Conservation (phyloP, 768 basidiomycete genomes). For the Xerocomellus chrysenteron region DNA sequence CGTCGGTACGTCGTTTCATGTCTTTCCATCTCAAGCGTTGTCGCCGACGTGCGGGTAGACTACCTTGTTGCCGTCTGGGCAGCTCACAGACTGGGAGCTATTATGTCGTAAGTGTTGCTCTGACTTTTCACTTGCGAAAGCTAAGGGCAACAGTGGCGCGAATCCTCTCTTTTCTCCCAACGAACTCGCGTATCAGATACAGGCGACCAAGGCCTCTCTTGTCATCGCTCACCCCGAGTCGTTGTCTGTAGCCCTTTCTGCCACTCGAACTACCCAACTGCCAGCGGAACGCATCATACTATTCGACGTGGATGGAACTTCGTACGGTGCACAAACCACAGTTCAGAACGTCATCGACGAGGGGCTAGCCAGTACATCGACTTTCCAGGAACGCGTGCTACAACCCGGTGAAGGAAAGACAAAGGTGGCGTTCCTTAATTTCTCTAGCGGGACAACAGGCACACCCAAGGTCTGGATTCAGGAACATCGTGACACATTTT, state of each 20-base stretch:
- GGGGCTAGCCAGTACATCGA: slow-evolving; percentile 40
- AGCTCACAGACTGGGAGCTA: slow-evolving; percentile 52
- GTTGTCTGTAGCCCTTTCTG: slow-evolving; percentile 43
- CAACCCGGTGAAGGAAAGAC: slow-evolving; percentile 60
- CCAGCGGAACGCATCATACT: slow-evolving; percentile 45
- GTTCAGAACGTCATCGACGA: slow-evolving; percentile 48
- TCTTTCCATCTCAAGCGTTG: background rate
- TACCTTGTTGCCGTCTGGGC: slow-evolving; percentile 58
- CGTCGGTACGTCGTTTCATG: slow-evolving; percentile 42
- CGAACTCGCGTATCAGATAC: slow-evolving; percentile 59
- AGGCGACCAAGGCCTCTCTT: slow-evolving; percentile 45
- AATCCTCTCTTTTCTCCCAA: slow-evolving; percentile 60
- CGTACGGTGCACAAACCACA: slow-evolving; percentile 26
- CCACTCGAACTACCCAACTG: slow-evolving; percentile 42
- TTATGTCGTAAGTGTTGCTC: slow-evolving; percentile 49
- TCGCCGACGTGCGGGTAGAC: slow-evolving; percentile 34
- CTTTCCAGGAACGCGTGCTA: slow-evolving; percentile 52
- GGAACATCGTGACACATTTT: background rate
- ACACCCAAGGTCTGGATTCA: slow-evolving; percentile 56
- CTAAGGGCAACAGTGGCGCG: slow-evolving; percentile 45
- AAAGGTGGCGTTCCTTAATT: slow-evolving; percentile 69
- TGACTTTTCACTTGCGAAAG: background rate
- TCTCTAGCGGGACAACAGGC: slow-evolving; percentile 77
- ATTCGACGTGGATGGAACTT: slow-evolving; percentile 30
- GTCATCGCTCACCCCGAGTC: slow-evolving; percentile 49